These are phyloP conservation scores for Mucor lusitanicus DNA, from an alignment of 371 early-diverging fungal species.

Conservation along the genomic window DNA sequence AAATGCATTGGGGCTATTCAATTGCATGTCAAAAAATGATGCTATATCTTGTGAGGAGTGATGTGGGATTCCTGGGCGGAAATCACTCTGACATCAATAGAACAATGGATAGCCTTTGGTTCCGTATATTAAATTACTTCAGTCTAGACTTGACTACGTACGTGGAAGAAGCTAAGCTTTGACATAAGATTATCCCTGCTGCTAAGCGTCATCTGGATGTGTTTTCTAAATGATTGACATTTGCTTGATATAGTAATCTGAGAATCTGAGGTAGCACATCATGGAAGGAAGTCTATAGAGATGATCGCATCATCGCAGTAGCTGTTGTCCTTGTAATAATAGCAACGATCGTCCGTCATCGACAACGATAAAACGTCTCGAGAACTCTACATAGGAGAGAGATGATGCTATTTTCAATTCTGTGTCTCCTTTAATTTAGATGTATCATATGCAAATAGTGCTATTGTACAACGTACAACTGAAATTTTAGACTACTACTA, in stretches of 20 bases:
- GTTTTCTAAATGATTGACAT: background rate
- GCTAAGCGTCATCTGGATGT: background rate
- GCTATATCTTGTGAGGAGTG: too few species aligned
- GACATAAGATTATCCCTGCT: too few species aligned
- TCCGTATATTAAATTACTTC: background rate
- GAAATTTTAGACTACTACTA: background rate
- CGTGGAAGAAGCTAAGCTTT: too few species aligned
- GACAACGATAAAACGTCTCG: background rate
- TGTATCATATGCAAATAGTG: background rate
- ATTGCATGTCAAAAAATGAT: too few species aligned
- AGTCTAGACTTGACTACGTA: background rate
- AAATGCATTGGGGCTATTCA: background rate
- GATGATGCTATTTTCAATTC: background rate
- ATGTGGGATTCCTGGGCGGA: too few species aligned
- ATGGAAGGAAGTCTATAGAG: background rate
- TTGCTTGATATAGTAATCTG: background rate
- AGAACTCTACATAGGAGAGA: background rate
- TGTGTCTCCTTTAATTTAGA: background rate
- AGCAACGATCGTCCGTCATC: background rate
- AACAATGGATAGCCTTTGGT: background rate
- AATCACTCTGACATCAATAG: background rate
- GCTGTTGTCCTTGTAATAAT: background rate
- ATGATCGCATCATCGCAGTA: background rate
- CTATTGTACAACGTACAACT: background rate
- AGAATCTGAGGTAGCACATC: background rate